These are phyloP conservation scores for Suhomyces sp. DNA, from an alignment of 805 yeast species.

Conservation along the genomic window DNA sequence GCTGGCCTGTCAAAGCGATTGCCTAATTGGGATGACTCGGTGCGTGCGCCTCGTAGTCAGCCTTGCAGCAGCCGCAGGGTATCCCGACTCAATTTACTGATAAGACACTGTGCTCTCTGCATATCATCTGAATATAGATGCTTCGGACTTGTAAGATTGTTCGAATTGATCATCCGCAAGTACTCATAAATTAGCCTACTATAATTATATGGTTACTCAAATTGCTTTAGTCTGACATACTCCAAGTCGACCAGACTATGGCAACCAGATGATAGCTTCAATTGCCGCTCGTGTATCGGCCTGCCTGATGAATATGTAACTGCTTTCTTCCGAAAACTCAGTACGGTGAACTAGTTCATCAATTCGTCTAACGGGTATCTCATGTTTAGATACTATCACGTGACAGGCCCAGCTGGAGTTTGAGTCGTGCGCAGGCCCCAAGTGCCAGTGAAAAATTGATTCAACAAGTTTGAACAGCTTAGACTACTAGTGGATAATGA, in stretches of 20 bases:
- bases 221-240: neutral
- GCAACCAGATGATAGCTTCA: neutral
- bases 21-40: neutral
- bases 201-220: too few relatives aligned
- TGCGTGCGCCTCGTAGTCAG: neutral
- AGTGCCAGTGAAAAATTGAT: neutral
- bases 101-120: neutral
- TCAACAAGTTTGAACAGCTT: neutral
- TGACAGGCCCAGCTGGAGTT: neutral
- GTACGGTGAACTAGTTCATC: neutral
- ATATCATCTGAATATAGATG: neutral
- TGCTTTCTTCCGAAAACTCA: neutral
- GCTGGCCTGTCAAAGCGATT: neutral
- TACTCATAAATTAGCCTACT: neutral
- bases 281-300: neutral
- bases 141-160: neutral
- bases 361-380: neutral
- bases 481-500: slow-evolving; percentile 36
- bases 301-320: too few relatives aligned
- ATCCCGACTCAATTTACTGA: neutral
- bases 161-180: neutral
- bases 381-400: neutral
- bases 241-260: too few relatives aligned
- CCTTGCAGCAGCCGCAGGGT: neutral
- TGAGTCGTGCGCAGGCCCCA: neutral